These are phyloP conservation scores for Grigorovia yakushimaensis DNA, from an alignment of 805 yeast species.

Conservation along the genomic window DNA sequence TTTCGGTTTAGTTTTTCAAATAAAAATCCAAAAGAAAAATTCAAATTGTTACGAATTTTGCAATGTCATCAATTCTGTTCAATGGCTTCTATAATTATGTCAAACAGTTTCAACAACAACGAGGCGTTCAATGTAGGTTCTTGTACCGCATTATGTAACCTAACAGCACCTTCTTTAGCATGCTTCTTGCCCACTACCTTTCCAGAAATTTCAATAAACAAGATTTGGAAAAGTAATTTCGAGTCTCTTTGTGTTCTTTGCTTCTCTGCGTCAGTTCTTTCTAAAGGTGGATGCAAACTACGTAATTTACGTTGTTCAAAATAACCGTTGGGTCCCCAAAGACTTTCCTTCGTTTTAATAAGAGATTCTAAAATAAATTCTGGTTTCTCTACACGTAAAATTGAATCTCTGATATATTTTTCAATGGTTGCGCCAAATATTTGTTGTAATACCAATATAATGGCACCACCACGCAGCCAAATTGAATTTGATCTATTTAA, in stretches of 20 bases:
- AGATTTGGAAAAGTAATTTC: conserved; percentile 40
- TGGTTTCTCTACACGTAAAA: conserved; percentile 21
- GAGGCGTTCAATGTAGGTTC: conserved; percentile 62
- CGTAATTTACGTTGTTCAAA: conserved; percentile 32
- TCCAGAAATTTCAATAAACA: conserved; percentile 56
- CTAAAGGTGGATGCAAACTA: conserved; percentile 10
- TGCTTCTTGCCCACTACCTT: conserved; percentile 63
- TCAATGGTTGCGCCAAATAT: conserved; percentile 83
- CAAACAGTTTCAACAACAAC: conserved; percentile 48
- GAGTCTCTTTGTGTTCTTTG: conserved; percentile 50
- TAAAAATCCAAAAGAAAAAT: too few species aligned
- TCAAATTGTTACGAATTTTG: not conserved
- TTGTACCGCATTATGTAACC: conserved; percentile 59
- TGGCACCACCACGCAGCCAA: conserved; percentile 81
- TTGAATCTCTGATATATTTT: conserved; percentile 41
- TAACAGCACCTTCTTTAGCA: conserved; percentile 51
- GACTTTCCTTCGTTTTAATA: conserved; percentile 17
- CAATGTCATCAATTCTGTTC: not conserved
- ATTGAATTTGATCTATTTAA: conserved; percentile 46
- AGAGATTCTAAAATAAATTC: conserved; percentile 38
- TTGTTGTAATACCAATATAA: conserved; percentile 73
- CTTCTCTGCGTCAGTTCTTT: conserved; percentile 43
- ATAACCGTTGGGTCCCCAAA: conserved; percentile 49
- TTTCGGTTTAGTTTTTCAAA: too few species aligned
- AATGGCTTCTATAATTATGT: conserved; percentile 39